Base-by-base conservation (phyloP, 2,329 filamentous ascomycete genomes). In the Zymoseptoria passerinii region DNA sequence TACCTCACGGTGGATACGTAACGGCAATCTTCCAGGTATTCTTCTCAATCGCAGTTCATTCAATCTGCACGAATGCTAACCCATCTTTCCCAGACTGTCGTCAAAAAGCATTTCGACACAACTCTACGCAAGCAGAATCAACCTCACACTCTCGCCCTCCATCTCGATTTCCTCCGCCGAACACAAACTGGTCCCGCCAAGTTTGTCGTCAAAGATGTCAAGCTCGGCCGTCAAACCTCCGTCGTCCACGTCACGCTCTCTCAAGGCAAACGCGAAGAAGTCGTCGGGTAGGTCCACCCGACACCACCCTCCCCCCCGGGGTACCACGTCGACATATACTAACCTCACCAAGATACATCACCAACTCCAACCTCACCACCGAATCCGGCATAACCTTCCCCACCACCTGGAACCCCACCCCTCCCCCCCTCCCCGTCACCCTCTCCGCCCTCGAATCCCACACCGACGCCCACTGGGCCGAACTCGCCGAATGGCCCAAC, bases 1-100 rank as follows among this genome's bases (percentile, higher is more conserved):
- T 89, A 10, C 86, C 86, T 5, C 85, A 90, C 70, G 87, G 87
- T 55, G 87, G 87, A 58, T 87, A 86, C 66, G 82, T 88, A 16
- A 85, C 85, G 8, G 79, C 83, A 0, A 77, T 81, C 53, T 79
- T 90, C 61, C 61, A 63, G 52, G 63, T 61, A 58, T 55, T 55
- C 55, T 56, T 35, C 52, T 28, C 29, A 54, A n/a, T 35, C 23
- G 48, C 40, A 50, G n/a, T 51, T 28, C 23, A 52, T 48, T 19
- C 18, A 20, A 13, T 7, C 6, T 10, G 28, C 18, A 28, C 20
- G 23, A n/a, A 13, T 50, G 19, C 44, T 53, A 8, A 56, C 40
- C 56, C 49, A 27, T 58, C 48, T 19, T 18, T 18, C 8, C 4
- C 78, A 87, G 61, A 77, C 79, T 56, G 81, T 84, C 18, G 83